Evolutionary conservation across 2,329 filamentous ascomycete species (phyloP).

Genomic region (Cryoendolithus antarcticus): DNA sequence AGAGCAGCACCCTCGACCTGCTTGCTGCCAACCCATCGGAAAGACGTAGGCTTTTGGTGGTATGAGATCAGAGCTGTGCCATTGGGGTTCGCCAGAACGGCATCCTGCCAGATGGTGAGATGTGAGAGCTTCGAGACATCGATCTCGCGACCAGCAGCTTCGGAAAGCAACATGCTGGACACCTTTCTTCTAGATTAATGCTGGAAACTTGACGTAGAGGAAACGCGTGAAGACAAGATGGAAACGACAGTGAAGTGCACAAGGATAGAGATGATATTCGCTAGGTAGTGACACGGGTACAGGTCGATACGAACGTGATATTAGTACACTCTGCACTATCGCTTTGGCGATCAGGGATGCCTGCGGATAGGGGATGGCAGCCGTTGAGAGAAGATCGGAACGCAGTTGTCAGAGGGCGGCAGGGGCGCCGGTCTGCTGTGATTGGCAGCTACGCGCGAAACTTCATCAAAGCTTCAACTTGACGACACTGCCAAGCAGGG

Average conservation of each 20-base stretch:
- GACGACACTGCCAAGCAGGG: no score
- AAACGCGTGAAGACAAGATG: background rate
- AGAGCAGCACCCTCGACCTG: constrained; percentile 15
- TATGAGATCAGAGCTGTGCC: constrained; percentile 19
- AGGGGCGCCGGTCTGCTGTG: no score
- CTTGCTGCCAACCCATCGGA: constrained; percentile 20
- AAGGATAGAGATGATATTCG: background rate
- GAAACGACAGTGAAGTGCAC: background rate
- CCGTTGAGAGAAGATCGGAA: constrained; percentile 4
- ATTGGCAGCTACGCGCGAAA: no score
- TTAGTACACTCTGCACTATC: no score
- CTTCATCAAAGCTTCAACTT: no score
- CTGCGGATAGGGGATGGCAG: constrained; percentile 4
- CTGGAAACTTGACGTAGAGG: no score
- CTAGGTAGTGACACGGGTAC: no score
- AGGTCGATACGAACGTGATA: no score
- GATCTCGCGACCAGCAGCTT: constrained; percentile 16
- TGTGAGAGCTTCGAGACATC: constrained; percentile 16
- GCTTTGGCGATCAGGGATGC: no score
- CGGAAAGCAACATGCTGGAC: constrained; percentile 9
- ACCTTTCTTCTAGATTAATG: background rate
- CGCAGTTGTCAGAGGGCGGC: background rate
- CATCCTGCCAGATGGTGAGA: constrained; percentile 20
- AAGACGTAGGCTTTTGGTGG: constrained; percentile 17
- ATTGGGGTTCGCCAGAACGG: constrained; percentile 17